Percentiles rank a stretch among this genome's conserved stretches.
Conservation (phyloP, 805 yeast genomes). For the Cyberlindnera meyerae region DNA sequence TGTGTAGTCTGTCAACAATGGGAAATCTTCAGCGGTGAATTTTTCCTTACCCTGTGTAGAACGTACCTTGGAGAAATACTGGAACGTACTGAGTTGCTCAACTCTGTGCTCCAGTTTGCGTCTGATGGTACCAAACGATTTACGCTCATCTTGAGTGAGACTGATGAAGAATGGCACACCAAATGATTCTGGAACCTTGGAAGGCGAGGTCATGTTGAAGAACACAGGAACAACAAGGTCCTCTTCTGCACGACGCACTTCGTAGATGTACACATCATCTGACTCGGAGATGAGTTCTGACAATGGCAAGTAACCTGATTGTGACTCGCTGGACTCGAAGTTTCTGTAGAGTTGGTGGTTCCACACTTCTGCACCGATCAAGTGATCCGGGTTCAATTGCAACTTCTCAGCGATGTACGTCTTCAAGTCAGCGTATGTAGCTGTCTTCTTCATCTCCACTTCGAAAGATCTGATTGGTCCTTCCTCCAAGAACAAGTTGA, state of each 20-base stretch:
- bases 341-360: conserved; percentile 63
- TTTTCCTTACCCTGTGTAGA: conserved; percentile 9
- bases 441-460: conserved; percentile 64
- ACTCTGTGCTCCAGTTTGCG: conserved; percentile 48
- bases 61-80: conserved; percentile 29
- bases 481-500: conserved; percentile 57
- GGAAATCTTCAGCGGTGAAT: conserved; percentile 31
- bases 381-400: conserved; percentile 30
- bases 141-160: conserved; percentile 44
- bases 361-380: conserved; percentile 60
- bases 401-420: conserved; percentile 50
- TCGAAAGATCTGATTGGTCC: conserved; percentile 51
- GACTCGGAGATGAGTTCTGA: conserved; percentile 57
- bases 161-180: conserved; percentile 76
- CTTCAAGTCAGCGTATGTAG: conserved; percentile 61
- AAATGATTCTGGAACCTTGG: conserved; percentile 45
- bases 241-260: conserved; percentile 36
- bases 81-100: conserved; percentile 43
- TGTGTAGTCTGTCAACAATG: conserved; percentile 28
- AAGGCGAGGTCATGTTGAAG: conserved; percentile 38
- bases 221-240: conserved; percentile 60
- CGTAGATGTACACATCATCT: conserved; percentile 68
- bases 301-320: conserved; percentile 51
- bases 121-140: conserved; percentile 54
- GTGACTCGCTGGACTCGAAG: conserved; percentile 57